phyloP scores from a whole-genome alignment of 1,284 basidiomycete genomes.

The Tilletia indica region DNA sequence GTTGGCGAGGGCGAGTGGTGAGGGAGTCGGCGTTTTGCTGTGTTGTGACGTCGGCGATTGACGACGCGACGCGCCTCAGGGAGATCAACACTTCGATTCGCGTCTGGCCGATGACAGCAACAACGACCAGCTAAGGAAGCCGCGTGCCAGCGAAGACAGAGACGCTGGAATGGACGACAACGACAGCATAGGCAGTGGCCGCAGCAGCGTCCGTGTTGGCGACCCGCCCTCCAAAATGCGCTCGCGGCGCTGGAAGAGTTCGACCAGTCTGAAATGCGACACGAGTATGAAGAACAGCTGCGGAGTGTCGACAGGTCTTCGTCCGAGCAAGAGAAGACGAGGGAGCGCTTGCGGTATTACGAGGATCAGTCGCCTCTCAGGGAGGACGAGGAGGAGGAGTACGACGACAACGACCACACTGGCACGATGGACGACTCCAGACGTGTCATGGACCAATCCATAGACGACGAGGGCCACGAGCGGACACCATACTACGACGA shows the following conservation, averaged over 20 bases:
- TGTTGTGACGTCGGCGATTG: too few species aligned
- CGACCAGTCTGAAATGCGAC: constrained; percentile 8
- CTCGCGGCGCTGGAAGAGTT: constrained; percentile 16
- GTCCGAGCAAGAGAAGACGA: not conserved
- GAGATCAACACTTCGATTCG: too few species aligned
- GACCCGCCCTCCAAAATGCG: constrained; percentile 3
- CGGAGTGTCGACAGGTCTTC: not conserved
- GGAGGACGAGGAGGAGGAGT: not conserved
- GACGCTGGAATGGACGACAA: constrained; percentile 5
- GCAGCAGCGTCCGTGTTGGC: constrained; percentile 10
- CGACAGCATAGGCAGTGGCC: constrained; percentile 2
- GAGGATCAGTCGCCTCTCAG: not conserved
- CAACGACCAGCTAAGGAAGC: not conserved
- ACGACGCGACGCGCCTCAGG: too few species aligned
- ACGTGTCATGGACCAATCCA: too few species aligned
- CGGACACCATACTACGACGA: too few species aligned
- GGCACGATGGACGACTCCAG: too few species aligned
- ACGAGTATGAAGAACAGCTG: not conserved
- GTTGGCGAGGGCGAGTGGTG: too few species aligned
- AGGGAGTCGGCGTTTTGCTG: too few species aligned
- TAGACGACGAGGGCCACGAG: too few species aligned
- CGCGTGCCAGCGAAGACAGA: not conserved
- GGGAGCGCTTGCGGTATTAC: not conserved
- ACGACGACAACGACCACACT: not conserved
- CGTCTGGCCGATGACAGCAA: too few species aligned